These are phyloP conservation scores for Tulasnella sp. DNA, from an alignment of 768 basidiomycete species.

Conservation along the genomic window DNA sequence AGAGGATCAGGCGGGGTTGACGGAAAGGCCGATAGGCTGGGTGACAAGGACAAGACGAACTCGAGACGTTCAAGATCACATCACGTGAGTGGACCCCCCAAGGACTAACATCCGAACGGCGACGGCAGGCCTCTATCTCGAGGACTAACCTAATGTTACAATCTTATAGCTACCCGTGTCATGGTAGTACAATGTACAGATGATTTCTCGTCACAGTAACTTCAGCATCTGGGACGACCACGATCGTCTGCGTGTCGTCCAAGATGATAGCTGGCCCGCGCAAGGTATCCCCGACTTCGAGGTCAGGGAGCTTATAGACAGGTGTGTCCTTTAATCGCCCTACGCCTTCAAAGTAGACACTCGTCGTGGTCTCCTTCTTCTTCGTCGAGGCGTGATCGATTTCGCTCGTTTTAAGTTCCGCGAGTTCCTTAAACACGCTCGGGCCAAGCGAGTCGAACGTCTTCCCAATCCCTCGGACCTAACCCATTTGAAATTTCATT, in stretches of 20 bases:
- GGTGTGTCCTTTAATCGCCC: slow-evolving; percentile 72
- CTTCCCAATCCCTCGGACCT: slow-evolving; percentile 86
- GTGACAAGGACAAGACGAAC: not conserved
- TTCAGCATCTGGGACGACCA: slow-evolving; percentile 63
- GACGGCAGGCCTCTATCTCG: not conserved
- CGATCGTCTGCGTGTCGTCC: slow-evolving; percentile 91
- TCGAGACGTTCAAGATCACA: not conserved
- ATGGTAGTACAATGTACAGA: slow-evolving; percentile 38
- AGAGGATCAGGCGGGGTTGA: not conserved
- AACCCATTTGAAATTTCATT: not conserved
- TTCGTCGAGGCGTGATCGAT: not conserved
- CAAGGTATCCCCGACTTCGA: slow-evolving; percentile 60
- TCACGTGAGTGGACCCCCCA: not conserved
- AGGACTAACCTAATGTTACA: not conserved
- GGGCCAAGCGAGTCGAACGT: slow-evolving; percentile 32
- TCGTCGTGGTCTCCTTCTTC: slow-evolving; percentile 27
- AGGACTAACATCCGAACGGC: not conserved
- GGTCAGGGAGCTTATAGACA: slow-evolving; percentile 55
- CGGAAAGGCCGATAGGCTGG: not conserved
- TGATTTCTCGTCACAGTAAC: slow-evolving; percentile 60
- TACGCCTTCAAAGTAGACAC: slow-evolving; percentile 67
- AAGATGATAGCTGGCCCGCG: slow-evolving; percentile 89
- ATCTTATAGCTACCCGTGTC: not conserved
- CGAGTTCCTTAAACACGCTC: not conserved
- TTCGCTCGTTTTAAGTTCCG: not conserved